Conservation (phyloP, 1,284 basidiomycete species). For the Anthracocystis panici-leucophaei region DNA sequence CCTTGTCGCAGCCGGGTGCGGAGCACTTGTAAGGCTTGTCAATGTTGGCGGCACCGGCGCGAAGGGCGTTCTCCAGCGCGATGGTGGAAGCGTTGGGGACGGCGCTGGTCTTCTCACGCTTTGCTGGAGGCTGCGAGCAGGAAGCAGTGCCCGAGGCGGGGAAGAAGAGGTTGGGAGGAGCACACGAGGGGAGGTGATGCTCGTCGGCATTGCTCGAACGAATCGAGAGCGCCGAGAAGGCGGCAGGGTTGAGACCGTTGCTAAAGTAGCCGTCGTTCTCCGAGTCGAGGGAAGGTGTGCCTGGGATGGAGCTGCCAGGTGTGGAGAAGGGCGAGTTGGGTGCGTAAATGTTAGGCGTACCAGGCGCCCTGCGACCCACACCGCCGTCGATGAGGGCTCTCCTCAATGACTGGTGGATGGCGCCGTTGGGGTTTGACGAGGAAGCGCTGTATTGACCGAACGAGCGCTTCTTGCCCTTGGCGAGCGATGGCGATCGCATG, state of each 20-base stretch:
- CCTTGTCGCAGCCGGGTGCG: slow-evolving; percentile 96
- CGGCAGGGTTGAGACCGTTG: slow-evolving; percentile 56
- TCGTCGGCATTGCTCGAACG: slow-evolving; percentile 55
- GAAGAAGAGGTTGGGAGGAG: slow-evolving; percentile 69
- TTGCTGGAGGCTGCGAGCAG: slow-evolving; percentile 53
- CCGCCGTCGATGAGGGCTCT: slow-evolving; percentile 68
- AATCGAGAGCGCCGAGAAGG: slow-evolving; percentile 66
- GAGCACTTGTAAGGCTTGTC: slow-evolving; percentile 95
- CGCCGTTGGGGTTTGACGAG: slow-evolving; percentile 39
- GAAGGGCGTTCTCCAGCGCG: slow-evolving; percentile 33
- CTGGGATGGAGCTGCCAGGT: slow-evolving; percentile 64
- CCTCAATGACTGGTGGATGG: slow-evolving; percentile 62
- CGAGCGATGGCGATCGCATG: slow-evolving; percentile 57
- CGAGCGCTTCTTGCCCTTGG: slow-evolving; percentile 67
- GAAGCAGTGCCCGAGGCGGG: slow-evolving; percentile 60
- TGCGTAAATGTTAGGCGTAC: slow-evolving; percentile 60
- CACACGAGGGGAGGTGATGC: slow-evolving; percentile 68
- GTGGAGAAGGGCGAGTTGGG: slow-evolving; percentile 68
- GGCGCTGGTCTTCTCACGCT: slow-evolving; percentile 61
- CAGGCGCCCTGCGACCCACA: slow-evolving; percentile 53
- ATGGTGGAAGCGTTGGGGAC: slow-evolving; percentile 37
- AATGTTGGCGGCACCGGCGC: slow-evolving; percentile 41
- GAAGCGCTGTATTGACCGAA: slow-evolving; percentile 60
- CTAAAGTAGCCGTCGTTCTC: slow-evolving; percentile 63
- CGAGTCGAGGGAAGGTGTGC: slow-evolving; percentile 59